A percentile compares a stretch with the other conserved stretches of the same genome.
Evolutionary conservation across 2,329 filamentous ascomycete genomes (phyloP).

Genomic region (Botrytis paeoniae): DNA sequence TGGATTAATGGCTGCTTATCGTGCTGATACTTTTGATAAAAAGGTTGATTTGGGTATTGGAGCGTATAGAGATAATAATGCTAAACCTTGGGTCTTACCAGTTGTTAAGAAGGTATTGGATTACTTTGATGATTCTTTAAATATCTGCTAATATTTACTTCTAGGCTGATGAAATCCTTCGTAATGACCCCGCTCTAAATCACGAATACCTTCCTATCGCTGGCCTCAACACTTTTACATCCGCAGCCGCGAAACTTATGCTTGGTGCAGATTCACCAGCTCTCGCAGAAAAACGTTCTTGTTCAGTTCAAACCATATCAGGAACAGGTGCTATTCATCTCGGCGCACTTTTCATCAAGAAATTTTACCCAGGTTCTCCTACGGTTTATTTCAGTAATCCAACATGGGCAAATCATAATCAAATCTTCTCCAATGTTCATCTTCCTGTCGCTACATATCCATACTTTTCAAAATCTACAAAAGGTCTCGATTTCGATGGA

Average conservation of each 20-base stretch:
- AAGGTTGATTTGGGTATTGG: constrained; percentile 94
- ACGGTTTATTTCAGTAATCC: constrained; percentile 89
- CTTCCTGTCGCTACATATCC: constrained; percentile 80
- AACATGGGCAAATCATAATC: constrained; percentile 98
- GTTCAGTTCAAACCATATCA: constrained; percentile 90
- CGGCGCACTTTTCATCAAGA: constrained; percentile 87
- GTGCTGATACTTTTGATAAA: constrained; percentile 69
- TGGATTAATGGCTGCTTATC: constrained; percentile 84
- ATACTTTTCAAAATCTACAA: constrained; percentile 87
- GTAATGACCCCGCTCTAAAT: constrained; percentile 84
- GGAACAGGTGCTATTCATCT: constrained; percentile 94
- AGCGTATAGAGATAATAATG: constrained; percentile 90
- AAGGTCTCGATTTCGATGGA: constrained; percentile 87
- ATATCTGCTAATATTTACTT: neutral
- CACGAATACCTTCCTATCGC: constrained; percentile 98
- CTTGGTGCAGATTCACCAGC: constrained; percentile 77
- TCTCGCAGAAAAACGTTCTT: constrained; percentile 74
- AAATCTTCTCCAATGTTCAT: constrained; percentile 92
- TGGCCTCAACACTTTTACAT: constrained; percentile 79
- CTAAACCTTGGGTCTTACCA: constrained; percentile 95
- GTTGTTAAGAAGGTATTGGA: constrained; percentile 86
- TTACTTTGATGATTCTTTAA: neutral
- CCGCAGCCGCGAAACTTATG: constrained; percentile 86
- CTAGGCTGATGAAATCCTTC: constrained; percentile 87
- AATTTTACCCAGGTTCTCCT: constrained; percentile 76